These are phyloP conservation scores for Sclerotinia borealis DNA, from an alignment of 2,329 filamentous ascomycete species.

Conservation along the genomic window DNA sequence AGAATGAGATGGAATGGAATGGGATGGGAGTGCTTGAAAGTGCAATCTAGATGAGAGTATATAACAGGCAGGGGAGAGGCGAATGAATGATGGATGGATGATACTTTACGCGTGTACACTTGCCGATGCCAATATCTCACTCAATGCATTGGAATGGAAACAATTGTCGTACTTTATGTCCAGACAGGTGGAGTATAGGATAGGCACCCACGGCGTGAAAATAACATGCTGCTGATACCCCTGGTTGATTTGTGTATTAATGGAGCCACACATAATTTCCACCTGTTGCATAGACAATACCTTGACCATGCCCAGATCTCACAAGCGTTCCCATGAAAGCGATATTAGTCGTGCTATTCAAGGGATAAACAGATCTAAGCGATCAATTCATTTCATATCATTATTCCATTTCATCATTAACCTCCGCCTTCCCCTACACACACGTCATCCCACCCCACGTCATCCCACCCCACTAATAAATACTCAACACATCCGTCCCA, in stretches of 20 bases:
- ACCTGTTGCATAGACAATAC: slow-evolving; percentile 94
- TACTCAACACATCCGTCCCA: slow-evolving; percentile 23
- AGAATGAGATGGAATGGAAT: neutral
- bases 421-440: neutral
- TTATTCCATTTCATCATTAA: neutral
- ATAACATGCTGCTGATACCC: too few relatives aligned
- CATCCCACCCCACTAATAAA: slow-evolving; percentile 23
- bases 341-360: slow-evolving; percentile 79
- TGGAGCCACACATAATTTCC: too few relatives aligned
- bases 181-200: too few relatives aligned
- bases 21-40: neutral
- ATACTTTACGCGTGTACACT: too few relatives aligned
- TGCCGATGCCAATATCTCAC: too few relatives aligned
- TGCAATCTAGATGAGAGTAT: neutral
- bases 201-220: too few relatives aligned
- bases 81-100: neutral
- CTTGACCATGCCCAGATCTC: slow-evolving; percentile 89
- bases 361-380: too few relatives aligned
- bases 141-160: too few relatives aligned
- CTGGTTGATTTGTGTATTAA: too few relatives aligned
- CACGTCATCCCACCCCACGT: too few relatives aligned
- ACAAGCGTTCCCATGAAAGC: slow-evolving; percentile 98
- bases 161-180: too few relatives aligned
- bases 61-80: neutral
- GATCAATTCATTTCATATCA: neutral